Evolutionary conservation across 1,139 yeast species (phyloP).

Genomic region (Blastobotrys aristatus): DNA sequence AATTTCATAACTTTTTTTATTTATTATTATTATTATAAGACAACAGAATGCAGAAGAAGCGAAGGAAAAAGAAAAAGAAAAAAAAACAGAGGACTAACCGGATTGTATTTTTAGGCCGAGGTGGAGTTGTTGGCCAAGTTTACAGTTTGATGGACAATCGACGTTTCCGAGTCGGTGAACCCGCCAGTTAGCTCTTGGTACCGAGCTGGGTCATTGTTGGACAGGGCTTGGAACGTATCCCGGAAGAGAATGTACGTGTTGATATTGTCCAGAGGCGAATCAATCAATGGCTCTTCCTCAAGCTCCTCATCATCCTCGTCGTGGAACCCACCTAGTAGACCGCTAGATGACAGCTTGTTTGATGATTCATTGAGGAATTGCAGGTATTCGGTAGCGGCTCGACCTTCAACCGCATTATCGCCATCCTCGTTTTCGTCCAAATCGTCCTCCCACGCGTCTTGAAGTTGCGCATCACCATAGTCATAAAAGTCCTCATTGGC

Average conservation of each 20-base stretch:
- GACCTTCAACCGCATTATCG: constrained; percentile 32
- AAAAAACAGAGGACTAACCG: too few relatives aligned
- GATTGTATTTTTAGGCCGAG: too few relatives aligned
- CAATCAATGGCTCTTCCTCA: constrained; percentile 75
- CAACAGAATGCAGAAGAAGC: background rate
- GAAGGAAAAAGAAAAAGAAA: background rate
- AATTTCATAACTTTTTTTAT: background rate
- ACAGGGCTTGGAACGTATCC: constrained; percentile 38
- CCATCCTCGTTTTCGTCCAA: constrained; percentile 42
- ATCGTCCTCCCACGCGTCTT: constrained; percentile 36
- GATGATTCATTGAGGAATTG: constrained; percentile 30
- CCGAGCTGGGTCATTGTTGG: constrained; percentile 27
- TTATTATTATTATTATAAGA: background rate
- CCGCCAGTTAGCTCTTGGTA: constrained; percentile 29
- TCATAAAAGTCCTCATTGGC: constrained; percentile 36
- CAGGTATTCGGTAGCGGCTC: constrained; percentile 36
- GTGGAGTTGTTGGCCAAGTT: constrained; percentile 19
- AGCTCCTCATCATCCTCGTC: constrained; percentile 52
- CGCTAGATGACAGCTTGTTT: constrained; percentile 17
- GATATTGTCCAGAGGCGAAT: constrained; percentile 69
- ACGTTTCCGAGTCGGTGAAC: constrained; percentile 35
- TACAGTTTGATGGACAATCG: constrained; percentile 25
- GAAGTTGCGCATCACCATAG: constrained; percentile 38
- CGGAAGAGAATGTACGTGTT: constrained; percentile 56
- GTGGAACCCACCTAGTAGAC: constrained; percentile 27